Conservation (phyloP, 176 grass and related monocot species). For the Alloteropsis semialata region DNA sequence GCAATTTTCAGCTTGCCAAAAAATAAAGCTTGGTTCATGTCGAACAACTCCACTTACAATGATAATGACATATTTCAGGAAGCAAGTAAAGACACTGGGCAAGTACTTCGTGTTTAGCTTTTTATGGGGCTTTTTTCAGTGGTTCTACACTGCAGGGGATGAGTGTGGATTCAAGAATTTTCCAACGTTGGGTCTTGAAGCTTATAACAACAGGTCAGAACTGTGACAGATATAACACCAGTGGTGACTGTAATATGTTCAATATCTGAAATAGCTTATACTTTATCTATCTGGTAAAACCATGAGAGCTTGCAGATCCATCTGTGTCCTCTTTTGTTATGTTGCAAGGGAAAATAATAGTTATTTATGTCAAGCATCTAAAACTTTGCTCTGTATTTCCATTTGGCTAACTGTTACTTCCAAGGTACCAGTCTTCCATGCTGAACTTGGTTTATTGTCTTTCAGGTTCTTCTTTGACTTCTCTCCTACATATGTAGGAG, state of each 20-base stretch:
- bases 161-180: conserved; percentile 76
- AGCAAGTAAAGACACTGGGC: conserved; percentile 81
- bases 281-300: background rate
- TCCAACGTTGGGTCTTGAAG: conserved; percentile 78
- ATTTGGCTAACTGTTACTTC: background rate
- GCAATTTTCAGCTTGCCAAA: background rate
- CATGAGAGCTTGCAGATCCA: background rate
- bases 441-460: conserved; percentile 15
- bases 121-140: conserved; percentile 87
- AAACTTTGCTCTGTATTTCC: conserved; percentile 8
- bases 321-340: conserved; percentile 16
- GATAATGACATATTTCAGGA: conserved; percentile 45
- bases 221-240: background rate
- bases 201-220: conserved; percentile 53
- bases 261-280: conserved; percentile 2
- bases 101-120: conserved; percentile 74
- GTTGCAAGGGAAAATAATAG: background rate
- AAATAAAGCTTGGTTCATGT: background rate
- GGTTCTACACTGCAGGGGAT: conserved; percentile 82
- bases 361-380: conserved; percentile 8
- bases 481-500: conserved; percentile 66
- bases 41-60: background rate
- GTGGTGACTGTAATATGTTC: background rate
- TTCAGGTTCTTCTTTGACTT: conserved; percentile 74
- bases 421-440: conserved; percentile 2